These are phyloP conservation scores for Parascedosporium putredinis DNA, from an alignment of 2,329 filamentous ascomycete species.

Conservation along the genomic window DNA sequence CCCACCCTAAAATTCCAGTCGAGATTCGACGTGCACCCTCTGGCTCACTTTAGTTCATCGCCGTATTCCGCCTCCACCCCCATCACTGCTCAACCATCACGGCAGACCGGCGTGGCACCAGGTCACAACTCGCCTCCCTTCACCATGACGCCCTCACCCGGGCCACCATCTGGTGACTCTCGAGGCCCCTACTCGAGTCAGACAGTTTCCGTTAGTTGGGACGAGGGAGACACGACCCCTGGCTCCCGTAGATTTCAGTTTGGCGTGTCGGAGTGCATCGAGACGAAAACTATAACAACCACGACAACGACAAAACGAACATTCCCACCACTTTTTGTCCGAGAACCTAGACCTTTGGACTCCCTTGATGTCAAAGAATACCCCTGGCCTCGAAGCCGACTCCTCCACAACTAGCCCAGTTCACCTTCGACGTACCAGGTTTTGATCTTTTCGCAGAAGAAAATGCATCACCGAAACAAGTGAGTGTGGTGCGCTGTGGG, in stretches of 20 bases:
- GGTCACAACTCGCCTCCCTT: not conserved
- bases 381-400: slow-evolving; percentile 76
- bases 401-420: slow-evolving; percentile 64
- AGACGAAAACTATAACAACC: slow-evolving; percentile 70
- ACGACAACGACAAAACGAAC: slow-evolving; percentile 79
- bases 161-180: slow-evolving; percentile 12
- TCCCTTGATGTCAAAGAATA: slow-evolving; percentile 81
- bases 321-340: slow-evolving; percentile 77
- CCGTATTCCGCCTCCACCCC: not conserved
- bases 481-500: too few species aligned
- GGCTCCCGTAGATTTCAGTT: slow-evolving; percentile 36
- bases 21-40: slow-evolving; percentile 2
- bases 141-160: slow-evolving; percentile 28
- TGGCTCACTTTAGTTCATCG: not conserved
- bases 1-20: not conserved
- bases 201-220: slow-evolving; percentile 37
- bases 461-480: slow-evolving; percentile 20
- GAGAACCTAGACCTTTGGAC: slow-evolving; percentile 57
- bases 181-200: slow-evolving; percentile 26
- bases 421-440: slow-evolving; percentile 60
- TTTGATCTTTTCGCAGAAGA: slow-evolving; percentile 30
- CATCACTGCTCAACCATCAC: not conserved
- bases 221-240: slow-evolving; percentile 26
- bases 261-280: slow-evolving; percentile 53
- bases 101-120: not conserved